These are phyloP conservation scores for Lasiosphaeria ovina DNA, from an alignment of 495 filamentous ascomycete genomes.

Conservation along the genomic window DNA sequence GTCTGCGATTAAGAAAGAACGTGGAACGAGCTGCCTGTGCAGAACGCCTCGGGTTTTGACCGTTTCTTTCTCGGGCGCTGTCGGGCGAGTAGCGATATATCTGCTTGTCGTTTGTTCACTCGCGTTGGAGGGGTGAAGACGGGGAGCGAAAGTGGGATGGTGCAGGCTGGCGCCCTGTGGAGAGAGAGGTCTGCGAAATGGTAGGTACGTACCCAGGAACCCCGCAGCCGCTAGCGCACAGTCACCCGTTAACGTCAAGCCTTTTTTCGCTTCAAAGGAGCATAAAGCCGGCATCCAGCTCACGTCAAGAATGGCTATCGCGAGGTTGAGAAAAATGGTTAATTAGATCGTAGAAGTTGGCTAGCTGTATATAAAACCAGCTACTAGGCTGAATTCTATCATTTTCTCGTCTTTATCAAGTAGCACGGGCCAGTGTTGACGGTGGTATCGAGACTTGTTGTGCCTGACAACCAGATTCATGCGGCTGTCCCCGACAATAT, in stretches of 20 bases:
- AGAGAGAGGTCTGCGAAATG: neutral
- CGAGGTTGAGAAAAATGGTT: neutral
- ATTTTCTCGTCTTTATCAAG: neutral
- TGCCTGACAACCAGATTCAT: neutral
- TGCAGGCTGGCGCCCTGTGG: neutral
- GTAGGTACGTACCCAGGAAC: neutral
- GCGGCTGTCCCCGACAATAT: neutral
- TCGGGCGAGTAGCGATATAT: neutral
- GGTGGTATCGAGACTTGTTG: neutral
- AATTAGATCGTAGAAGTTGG: neutral
- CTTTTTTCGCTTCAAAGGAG: neutral
- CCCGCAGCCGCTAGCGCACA: neutral
- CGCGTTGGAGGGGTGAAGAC: conserved; percentile 1
- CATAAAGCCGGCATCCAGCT: neutral
- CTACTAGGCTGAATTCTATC: too few species aligned
- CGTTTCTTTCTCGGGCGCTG: neutral
- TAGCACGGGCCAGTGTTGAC: neutral
- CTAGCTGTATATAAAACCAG: too few species aligned
- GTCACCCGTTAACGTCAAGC: neutral
- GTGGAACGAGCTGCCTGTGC: neutral
- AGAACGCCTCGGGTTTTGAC: neutral
- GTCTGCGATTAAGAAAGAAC: neutral
- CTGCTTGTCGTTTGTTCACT: neutral
- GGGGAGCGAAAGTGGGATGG: conserved; percentile 13
- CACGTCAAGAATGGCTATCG: neutral